A percentile compares a stretch with the other conserved stretches of the same genome.
phyloP scores from a whole-genome alignment of 2,329 filamentous ascomycete species.

The Aspergillus terreus region DNA sequence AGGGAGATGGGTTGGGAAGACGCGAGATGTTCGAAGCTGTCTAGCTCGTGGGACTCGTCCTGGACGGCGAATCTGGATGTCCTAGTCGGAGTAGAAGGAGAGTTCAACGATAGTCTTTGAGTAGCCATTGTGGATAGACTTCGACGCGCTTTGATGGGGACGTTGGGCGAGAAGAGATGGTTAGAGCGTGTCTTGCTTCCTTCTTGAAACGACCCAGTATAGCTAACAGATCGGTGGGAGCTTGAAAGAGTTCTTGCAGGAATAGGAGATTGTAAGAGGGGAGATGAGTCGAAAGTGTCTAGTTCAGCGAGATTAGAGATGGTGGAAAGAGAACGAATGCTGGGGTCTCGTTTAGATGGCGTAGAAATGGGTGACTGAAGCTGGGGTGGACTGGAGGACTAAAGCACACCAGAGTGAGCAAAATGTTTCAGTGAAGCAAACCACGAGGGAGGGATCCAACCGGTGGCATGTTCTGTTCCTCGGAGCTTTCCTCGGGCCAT shows the following conservation, averaged over 20 bases:
- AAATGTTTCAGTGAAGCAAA: too few relatives aligned
- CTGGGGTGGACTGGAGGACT: too few relatives aligned
- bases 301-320: neutral
- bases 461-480: neutral
- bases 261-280: neutral
- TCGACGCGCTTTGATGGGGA: neutral
- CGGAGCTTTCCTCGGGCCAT: neutral
- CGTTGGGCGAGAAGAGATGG: neutral
- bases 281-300: neutral
- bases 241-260: neutral
- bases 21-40: conserved; percentile 17
- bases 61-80: neutral
- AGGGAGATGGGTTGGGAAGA: conserved; percentile 23
- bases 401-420: too few relatives aligned
- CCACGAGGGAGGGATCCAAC: neutral
- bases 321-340: neutral
- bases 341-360: neutral
- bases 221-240: neutral
- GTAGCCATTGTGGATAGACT: neutral
- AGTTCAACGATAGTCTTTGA: neutral
- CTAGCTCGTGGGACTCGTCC: conserved; percentile 13
- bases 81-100: neutral
- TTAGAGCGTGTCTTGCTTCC: neutral
- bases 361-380: too few relatives aligned
- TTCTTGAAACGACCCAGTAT: neutral